These are phyloP conservation scores for Begonia peltatifolia DNA, from an alignment of 306 rosid species.

Conservation along the genomic window DNA sequence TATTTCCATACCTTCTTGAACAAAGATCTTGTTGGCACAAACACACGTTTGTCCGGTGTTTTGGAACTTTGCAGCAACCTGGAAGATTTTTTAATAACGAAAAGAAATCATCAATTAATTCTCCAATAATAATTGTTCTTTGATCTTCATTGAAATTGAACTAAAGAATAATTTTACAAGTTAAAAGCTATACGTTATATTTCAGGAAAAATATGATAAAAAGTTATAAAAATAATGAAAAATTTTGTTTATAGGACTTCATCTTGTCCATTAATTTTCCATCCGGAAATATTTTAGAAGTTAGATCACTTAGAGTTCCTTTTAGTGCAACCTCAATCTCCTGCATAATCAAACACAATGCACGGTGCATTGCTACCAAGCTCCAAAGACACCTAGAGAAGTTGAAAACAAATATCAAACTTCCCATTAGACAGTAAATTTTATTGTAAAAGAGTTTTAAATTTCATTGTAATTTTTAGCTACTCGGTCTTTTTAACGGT, in stretches of 20 bases:
- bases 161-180: too few relatives aligned
- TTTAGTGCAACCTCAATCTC: conserved; percentile 81
- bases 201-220: too few relatives aligned
- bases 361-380: conserved; percentile 99
- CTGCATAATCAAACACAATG: conserved; percentile 93
- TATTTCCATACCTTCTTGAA: conserved; percentile 61
- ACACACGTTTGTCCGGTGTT: conserved; percentile 96
- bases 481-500: conserved; percentile 63
- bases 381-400: conserved; percentile 71
- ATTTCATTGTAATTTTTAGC: too few relatives aligned
- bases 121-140: too few relatives aligned
- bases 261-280: too few relatives aligned
- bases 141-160: too few relatives aligned
- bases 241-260: too few relatives aligned
- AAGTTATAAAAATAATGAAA: too few relatives aligned
- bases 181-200: too few relatives aligned
- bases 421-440: too few relatives aligned
- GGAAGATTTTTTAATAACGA: background rate
- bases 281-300: too few relatives aligned
- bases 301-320: conserved; percentile 59
- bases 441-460: background rate
- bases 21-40: conserved; percentile 85
- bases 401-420: conserved; percentile 7
- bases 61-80: conserved; percentile 92
- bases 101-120: background rate